phyloP scores from a whole-genome alignment of 768 basidiomycete genomes.

The Heimioporus sp. region DNA sequence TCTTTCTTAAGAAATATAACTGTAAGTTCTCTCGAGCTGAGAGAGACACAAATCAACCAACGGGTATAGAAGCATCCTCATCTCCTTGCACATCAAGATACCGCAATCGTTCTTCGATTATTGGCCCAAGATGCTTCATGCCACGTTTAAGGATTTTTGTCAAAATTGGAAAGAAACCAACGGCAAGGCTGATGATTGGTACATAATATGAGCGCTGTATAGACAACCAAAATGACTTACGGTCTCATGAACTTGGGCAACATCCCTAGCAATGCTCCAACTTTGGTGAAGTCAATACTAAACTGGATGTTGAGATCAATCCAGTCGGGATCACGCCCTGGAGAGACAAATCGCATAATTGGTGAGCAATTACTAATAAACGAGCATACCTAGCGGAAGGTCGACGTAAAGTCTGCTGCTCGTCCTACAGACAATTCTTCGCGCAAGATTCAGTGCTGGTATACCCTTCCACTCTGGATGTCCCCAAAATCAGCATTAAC shows the following conservation, averaged over 20 bases:
- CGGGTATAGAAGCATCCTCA: slow-evolving; percentile 1
- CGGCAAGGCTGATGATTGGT: slow-evolving; percentile 12
- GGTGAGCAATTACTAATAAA: neutral
- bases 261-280: slow-evolving; percentile 16
- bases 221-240: slow-evolving; percentile 11
- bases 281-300: slow-evolving; percentile 25
- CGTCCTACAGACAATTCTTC: slow-evolving; percentile 37
- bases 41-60: neutral
- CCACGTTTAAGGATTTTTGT: neutral
- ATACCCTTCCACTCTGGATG: slow-evolving; percentile 40
- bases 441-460: slow-evolving; percentile 20
- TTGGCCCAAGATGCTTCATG: slow-evolving; percentile 19
- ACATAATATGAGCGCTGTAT: neutral
- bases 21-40: neutral
- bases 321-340: slow-evolving; percentile 5
- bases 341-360: neutral
- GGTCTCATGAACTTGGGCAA: slow-evolving; percentile 34
- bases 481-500: neutral
- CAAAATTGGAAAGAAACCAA: slow-evolving; percentile 7
- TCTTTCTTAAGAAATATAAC: slow-evolving; percentile 26
- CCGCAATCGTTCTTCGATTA: slow-evolving; percentile 27
- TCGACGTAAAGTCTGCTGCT: slow-evolving; percentile 50
- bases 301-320: slow-evolving; percentile 24
- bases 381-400: slow-evolving; percentile 40
- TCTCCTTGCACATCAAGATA: neutral